Base-by-base conservation (phyloP, 2,329 filamentous ascomycete species). In the Fusarium subtropicale region DNA sequence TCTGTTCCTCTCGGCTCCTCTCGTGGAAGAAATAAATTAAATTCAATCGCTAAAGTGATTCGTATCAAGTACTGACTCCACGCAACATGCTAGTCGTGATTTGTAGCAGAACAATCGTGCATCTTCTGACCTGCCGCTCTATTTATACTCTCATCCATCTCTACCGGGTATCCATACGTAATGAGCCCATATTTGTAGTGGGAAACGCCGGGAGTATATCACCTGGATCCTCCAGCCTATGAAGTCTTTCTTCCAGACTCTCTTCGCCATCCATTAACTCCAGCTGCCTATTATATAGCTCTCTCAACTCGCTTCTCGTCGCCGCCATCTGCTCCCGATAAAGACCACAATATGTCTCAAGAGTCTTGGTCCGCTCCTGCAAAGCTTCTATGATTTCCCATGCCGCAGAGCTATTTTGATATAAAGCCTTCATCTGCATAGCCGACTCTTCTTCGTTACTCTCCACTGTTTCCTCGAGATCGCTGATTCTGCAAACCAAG, bases 181-280 rank as follows among this genome's bases (percentile, higher is more conserved):
- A 41, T 1, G 60, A 53, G 1, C 31, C n/a, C 5, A 31, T 3
- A 13, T 31, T 28, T 0, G 46, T 7, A 2, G 4, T 36, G 3
- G 56, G 15, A 6, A 65, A 60, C 0, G 53, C 1, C 0, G 62
- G 54, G 0, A 60, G 9, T 3, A 65, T 18, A 2, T 42, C 39
- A 1, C 34, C 31, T 0, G 54, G 46, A 2, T 54, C 30, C 10
- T 65, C 62, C 41, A 65, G n/a, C 5, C 22, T 13, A 3, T 44
- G 42, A 5, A 65, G 51, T 8, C 62, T 65, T 3, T 65, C 62
- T 2, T 65, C 62, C 34, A 65, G 31, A n/a, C 22, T 64, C 22
- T 65, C 62, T 12, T 65, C 62, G 1, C 62, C 62, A 18, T 65
- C 62, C 54, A 65, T 60, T n/a, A 65, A 30, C 22, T 65, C 62